Evolutionary conservation across 169 alveolate genomes (phyloP).

Genomic region (Plasmodium yoelii): DNA sequence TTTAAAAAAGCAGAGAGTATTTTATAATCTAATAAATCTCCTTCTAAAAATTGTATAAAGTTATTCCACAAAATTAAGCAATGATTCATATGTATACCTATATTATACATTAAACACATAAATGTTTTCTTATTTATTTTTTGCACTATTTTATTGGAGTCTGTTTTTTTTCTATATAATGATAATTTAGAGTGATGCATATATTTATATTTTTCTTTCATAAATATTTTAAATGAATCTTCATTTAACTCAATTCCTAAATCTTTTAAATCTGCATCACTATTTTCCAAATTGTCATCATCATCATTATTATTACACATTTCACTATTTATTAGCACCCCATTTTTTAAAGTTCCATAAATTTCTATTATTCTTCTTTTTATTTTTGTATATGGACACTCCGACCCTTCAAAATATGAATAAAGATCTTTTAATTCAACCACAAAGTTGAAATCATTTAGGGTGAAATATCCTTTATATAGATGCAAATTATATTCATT

Average conservation of each 20-base stretch:
- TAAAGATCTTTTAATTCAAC: slow-evolving; percentile 61
- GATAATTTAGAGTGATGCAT: slow-evolving; percentile 20
- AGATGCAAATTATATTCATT: slow-evolving; percentile 17
- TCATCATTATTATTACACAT: slow-evolving; percentile 20
- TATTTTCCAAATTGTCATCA: slow-evolving; percentile 4
- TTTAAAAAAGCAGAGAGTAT: slow-evolving; percentile 47
- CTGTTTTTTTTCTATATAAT: slow-evolving; percentile 1
- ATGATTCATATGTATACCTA: slow-evolving; percentile 59
- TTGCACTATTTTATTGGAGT: neutral
- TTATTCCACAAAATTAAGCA: slow-evolving; percentile 41
- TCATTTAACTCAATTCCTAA: neutral
- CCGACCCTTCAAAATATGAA: slow-evolving; percentile 68
- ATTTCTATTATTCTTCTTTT: slow-evolving; percentile 76
- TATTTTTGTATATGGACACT: slow-evolving; percentile 71
- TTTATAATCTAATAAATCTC: slow-evolving; percentile 47
- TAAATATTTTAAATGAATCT: slow-evolving; percentile 20
- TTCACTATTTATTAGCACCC: slow-evolving; percentile 32
- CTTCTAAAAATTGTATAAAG: slow-evolving; percentile 56
- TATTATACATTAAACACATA: slow-evolving; percentile 73
- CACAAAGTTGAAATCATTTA: slow-evolving; percentile 72
- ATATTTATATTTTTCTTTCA: slow-evolving; percentile 22
- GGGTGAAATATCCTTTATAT: slow-evolving; percentile 44
- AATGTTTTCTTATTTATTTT: slow-evolving; percentile 41
- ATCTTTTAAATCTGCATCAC: neutral
- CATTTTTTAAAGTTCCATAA: slow-evolving; percentile 61